Percentiles rank a stretch among this genome's conserved stretches.
phyloP scores from a whole-genome alignment of 257 asterid genomes.

The Solanum paucissectum region DNA sequence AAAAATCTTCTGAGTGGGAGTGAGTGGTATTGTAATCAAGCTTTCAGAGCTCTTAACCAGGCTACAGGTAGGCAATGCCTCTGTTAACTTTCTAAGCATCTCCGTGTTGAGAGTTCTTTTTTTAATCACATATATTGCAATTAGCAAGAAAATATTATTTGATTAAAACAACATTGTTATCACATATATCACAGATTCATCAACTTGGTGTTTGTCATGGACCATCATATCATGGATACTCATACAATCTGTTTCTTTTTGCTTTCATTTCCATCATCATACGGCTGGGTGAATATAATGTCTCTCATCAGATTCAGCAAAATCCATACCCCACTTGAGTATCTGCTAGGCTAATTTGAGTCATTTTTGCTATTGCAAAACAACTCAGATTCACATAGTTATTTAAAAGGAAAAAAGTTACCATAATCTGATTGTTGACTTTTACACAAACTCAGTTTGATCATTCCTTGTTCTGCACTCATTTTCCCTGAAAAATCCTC shows the following conservation, averaged over 20 bases:
- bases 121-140: not conserved
- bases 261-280: not conserved
- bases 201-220: not conserved
- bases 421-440: not conserved
- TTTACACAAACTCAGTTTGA: not conserved
- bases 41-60: conserved; percentile 96
- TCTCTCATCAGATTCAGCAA: not conserved
- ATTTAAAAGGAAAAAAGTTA: not conserved
- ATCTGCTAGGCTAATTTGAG: not conserved
- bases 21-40: conserved; percentile 97
- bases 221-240: not conserved
- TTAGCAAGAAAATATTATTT: not conserved
- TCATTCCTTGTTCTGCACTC: not conserved
- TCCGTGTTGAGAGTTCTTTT: not conserved
- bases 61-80: conserved; percentile 54
- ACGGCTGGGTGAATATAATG: not conserved
- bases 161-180: not conserved
- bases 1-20: conserved; percentile 78
- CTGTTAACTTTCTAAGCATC: not conserved
- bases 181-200: not conserved
- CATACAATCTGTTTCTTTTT: not conserved
- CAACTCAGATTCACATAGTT: not conserved
- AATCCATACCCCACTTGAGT: not conserved
- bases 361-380: not conserved
- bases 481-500: not conserved